Evolutionary conservation across 768 basidiomycete species (phyloP), one percentile per base, ranked within the genome.

Genomic region (Sarcomyxa edulis): DNA sequence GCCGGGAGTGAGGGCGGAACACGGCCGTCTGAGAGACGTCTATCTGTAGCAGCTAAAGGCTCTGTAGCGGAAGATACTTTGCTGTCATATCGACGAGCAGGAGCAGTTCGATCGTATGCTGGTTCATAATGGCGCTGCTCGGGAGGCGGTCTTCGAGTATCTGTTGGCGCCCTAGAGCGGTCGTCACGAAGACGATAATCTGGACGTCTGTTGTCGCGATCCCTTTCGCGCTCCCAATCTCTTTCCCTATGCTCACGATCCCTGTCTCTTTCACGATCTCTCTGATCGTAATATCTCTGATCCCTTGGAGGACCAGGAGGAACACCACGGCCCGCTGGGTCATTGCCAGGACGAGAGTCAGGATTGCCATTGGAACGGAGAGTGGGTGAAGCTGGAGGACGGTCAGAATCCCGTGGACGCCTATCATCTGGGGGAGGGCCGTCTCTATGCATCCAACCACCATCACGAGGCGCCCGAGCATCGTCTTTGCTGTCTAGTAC

Each of bases 81-180:
- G 22, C 37, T 39, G 9, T 54, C 56, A 35, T 50, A 49, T 29
- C 53, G 50, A 43, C 51, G 56, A 26, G 37, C 27, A 43, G 52
- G 48, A 14, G 34, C 37, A 16, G 28, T 49, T 44, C 43, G 46
- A 25, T 56, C 56, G 43, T 68, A 65, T n/a, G 62, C 58, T 6
- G 69, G 60, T 14, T 75, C 71, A 43, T 69, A 72, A 32, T 72
- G 71, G 19, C 73, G 65, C 35, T 64, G 61, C 34, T 73, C 72
- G 35, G 66, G 62, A 18, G 66, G 68, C 16, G 66, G 68, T 30
- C 69, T 55, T 12, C 68, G 66, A 15, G 53, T 50, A 45, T 65
- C 49, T 47, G n/a, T n/a, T n/a, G n/a, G n/a, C n/a, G 63, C 39
- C 35, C 44, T 39, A 23, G 40, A 37, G 25, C 37, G 35, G 29